These are phyloP conservation scores for Halenospora varia DNA, from an alignment of 495 filamentous ascomycete species.

Conservation along the genomic window DNA sequence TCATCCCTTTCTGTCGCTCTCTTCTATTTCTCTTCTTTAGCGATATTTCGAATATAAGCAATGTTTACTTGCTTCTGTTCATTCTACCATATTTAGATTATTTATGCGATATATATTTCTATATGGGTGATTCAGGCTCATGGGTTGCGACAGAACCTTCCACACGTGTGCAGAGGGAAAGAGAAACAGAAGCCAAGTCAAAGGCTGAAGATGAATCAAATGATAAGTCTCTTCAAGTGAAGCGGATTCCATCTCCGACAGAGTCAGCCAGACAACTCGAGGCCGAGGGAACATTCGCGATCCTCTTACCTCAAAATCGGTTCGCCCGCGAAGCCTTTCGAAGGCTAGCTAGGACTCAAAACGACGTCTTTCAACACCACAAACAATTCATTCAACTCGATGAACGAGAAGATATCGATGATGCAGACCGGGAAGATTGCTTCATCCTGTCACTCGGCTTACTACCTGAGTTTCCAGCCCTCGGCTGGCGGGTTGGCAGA, in stretches of 20 bases:
- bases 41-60: background rate
- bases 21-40: background rate
- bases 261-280: background rate
- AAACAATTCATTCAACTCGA: conserved; percentile 2
- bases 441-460: background rate
- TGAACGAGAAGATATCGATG: background rate
- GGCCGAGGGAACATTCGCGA: conserved; percentile 1
- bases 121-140: conserved; percentile 1
- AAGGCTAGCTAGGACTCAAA: background rate
- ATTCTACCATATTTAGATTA: background rate
- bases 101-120: background rate
- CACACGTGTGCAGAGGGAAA: background rate
- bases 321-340: background rate
- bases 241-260: background rate
- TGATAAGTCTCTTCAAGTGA: background rate
- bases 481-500: conserved; percentile 1
- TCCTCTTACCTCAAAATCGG: background rate
- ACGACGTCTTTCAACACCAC: background rate
- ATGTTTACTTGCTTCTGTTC: background rate
- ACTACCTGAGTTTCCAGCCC: background rate
- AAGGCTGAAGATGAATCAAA: background rate
- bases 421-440: background rate
- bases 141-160: conserved; percentile 3
- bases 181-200: background rate
- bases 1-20: too few species aligned